Percentiles rank a stretch among this genome's conserved stretches.
These are phyloP conservation scores for Calonectria montana DNA, from an alignment of 2,329 filamentous ascomycete species.

Conservation along the genomic window DNA sequence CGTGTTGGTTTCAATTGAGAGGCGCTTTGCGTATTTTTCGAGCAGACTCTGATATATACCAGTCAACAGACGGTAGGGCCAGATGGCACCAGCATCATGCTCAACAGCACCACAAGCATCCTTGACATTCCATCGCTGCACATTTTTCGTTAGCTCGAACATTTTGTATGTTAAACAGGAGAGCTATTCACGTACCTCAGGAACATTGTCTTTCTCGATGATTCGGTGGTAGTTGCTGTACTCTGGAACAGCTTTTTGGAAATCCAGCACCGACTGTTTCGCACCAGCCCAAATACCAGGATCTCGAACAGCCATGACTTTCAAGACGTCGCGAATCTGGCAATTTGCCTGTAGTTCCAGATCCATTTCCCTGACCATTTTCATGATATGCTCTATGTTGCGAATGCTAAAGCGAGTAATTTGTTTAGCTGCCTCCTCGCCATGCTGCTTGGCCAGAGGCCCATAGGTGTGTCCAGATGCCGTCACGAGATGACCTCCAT, in stretches of 20 bases:
- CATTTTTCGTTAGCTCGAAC: background rate
- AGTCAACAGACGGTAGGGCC: conserved; percentile 60
- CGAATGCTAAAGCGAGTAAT: conserved; percentile 55
- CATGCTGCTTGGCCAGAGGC: conserved; percentile 42
- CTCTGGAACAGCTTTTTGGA: conserved; percentile 30
- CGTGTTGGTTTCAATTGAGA: conserved; percentile 53
- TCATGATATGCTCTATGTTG: conserved; percentile 46
- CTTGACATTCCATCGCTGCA: conserved; percentile 40
- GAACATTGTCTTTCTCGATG: conserved; percentile 30
- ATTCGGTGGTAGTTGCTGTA: conserved; percentile 30
- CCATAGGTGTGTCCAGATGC: conserved; percentile 53
- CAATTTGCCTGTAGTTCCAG: conserved; percentile 26
- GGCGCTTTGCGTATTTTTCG: conserved; percentile 35
- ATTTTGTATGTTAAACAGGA: background rate
- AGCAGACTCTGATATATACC: conserved; percentile 53
- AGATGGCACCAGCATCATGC: conserved; percentile 58
- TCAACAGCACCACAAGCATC: conserved; percentile 49
- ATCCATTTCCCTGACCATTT: conserved; percentile 32
- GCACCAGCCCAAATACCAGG: conserved; percentile 30
- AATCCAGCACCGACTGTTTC: conserved; percentile 28
- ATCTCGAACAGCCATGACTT: conserved; percentile 37
- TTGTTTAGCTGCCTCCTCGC: conserved; percentile 50
- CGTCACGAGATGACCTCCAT: conserved; percentile 43
- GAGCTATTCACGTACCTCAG: conserved; percentile 24
- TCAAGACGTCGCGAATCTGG: conserved; percentile 31